Conservation (phyloP, 2,329 filamentous ascomycete genomes). For the Zymoseptoria passerinii region DNA sequence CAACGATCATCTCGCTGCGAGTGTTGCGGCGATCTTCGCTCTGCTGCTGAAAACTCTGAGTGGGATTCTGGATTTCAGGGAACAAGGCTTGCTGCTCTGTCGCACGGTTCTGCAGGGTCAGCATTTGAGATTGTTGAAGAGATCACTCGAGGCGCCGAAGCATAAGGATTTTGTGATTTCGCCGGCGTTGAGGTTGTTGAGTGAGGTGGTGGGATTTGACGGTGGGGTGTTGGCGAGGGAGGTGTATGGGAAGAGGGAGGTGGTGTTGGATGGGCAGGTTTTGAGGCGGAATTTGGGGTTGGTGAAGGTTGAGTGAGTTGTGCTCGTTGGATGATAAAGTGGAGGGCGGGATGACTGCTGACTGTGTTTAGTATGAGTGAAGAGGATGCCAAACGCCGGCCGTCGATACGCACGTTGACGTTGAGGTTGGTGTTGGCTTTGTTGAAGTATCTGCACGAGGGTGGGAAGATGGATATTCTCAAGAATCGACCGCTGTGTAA, state of each 20-base stretch:
- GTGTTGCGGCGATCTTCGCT: slow-evolving; percentile 71
- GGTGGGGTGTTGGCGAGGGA: slow-evolving; percentile 70
- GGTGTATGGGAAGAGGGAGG: slow-evolving; percentile 68
- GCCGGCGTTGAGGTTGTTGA: slow-evolving; percentile 75
- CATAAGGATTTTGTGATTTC: slow-evolving; percentile 82
- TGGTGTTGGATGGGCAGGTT: slow-evolving; percentile 61
- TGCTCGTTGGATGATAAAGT: slow-evolving; percentile 37
- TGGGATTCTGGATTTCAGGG: slow-evolving; percentile 61
- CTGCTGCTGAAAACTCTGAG: slow-evolving; percentile 74
- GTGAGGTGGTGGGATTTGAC: slow-evolving; percentile 78
- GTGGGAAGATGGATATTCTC: slow-evolving; percentile 74
- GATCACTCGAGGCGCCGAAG: slow-evolving; percentile 70
- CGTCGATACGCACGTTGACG: slow-evolving; percentile 75
- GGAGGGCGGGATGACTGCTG: neutral
- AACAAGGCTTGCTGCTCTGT: slow-evolving; percentile 69
- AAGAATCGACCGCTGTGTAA: slow-evolving; percentile 62
- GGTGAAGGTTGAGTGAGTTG: slow-evolving; percentile 42
- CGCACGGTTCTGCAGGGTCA: slow-evolving; percentile 72
- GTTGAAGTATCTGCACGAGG: slow-evolving; percentile 66
- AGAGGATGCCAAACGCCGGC: slow-evolving; percentile 56
- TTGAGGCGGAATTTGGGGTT: slow-evolving; percentile 73
- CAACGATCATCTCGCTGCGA: slow-evolving; percentile 72
- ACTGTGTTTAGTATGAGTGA: slow-evolving; percentile 27
- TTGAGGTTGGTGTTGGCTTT: slow-evolving; percentile 72
- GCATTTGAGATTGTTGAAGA: slow-evolving; percentile 71